A percentile compares a stretch with the other conserved stretches of the same genome.
Conservation (phyloP, 768 basidiomycete species). For the Lanmaoa pseudosensibilis region DNA sequence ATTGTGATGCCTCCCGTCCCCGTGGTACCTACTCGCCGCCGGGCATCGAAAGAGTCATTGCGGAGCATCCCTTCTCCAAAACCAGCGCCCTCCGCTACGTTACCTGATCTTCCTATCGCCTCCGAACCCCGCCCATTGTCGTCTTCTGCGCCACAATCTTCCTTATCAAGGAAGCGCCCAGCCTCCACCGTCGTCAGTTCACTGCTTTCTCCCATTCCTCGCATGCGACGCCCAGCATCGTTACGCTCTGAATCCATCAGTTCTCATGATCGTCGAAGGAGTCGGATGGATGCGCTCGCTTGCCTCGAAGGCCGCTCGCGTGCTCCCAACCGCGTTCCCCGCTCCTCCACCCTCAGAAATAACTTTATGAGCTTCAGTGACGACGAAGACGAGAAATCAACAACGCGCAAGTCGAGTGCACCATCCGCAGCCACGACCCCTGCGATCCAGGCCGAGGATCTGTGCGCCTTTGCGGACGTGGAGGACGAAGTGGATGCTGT, state of each 20-base stretch:
- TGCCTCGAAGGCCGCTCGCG: conserved; percentile 56
- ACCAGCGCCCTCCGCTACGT: conserved; percentile 53
- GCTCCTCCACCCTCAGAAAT: conserved; percentile 22
- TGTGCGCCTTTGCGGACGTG: conserved; percentile 27
- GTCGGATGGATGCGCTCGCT: conserved; percentile 62
- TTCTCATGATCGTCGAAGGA: conserved; percentile 45
- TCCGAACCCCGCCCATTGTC: neutral
- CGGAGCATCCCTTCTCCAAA: conserved; percentile 59
- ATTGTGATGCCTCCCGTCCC: conserved; percentile 15
- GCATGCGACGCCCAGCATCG: conserved; percentile 16
- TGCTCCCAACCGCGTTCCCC: conserved; percentile 20
- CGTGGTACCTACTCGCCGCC: conserved; percentile 19
- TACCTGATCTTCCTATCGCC: conserved; percentile 44
- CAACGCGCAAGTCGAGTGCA: neutral
- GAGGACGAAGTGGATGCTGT: conserved; percentile 35
- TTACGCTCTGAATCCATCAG: conserved; percentile 40
- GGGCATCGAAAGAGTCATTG: conserved; percentile 42
- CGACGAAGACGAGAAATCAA: conserved; percentile 51
- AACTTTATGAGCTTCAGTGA: conserved; percentile 74
- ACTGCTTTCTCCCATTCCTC: conserved; percentile 13
- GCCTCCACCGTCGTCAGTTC: conserved; percentile 23
- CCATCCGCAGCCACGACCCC: conserved; percentile 7
- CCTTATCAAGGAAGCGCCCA: conserved; percentile 8
- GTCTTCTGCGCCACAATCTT: neutral
- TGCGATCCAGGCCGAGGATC: conserved; percentile 23